Evolutionary conservation across 148 eudicot genomes (phyloP).

Genomic region (Dysphania ambrosioides): DNA sequence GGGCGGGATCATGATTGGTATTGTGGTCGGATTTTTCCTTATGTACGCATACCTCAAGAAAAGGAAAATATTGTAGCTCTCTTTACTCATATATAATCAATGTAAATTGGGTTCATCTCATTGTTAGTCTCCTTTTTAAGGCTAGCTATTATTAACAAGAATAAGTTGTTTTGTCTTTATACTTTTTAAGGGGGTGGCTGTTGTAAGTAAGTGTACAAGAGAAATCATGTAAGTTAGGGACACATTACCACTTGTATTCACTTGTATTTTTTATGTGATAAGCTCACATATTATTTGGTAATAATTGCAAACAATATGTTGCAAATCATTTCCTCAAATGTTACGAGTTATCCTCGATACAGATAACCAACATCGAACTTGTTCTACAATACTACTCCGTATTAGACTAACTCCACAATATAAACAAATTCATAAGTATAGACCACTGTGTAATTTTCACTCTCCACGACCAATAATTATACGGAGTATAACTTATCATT

Average conservation of each 20-base stretch:
- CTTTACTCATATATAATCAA: background rate
- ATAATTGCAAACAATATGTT: background rate
- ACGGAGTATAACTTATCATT: too few species aligned
- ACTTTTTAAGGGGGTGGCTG: background rate
- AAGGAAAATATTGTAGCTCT: slow-evolving; percentile 64
- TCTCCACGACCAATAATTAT: too few species aligned
- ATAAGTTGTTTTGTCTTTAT: background rate
- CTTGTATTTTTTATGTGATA: too few species aligned
- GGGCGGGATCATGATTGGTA: slow-evolving; percentile 80
- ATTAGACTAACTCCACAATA: too few species aligned
- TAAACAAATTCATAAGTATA: too few species aligned
- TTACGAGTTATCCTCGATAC: too few species aligned
- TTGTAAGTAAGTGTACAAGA: background rate
- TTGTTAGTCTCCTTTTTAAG: slow-evolving; percentile 6
- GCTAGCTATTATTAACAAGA: slow-evolving; percentile 1
- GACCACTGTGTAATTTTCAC: too few species aligned
- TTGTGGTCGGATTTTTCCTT: slow-evolving; percentile 60
- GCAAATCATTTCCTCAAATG: too few species aligned
- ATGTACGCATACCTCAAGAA: slow-evolving; percentile 77
- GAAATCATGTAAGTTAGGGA: background rate
- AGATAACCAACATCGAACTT: too few species aligned
- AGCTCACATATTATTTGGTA: background rate
- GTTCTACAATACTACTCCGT: too few species aligned
- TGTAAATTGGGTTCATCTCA: background rate
- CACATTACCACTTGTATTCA: background rate